Percentiles rank a stretch among this genome's conserved stretches.
Conservation (phyloP, 2,329 filamentous ascomycete species). For the Sphaerostilbella broomeana region DNA sequence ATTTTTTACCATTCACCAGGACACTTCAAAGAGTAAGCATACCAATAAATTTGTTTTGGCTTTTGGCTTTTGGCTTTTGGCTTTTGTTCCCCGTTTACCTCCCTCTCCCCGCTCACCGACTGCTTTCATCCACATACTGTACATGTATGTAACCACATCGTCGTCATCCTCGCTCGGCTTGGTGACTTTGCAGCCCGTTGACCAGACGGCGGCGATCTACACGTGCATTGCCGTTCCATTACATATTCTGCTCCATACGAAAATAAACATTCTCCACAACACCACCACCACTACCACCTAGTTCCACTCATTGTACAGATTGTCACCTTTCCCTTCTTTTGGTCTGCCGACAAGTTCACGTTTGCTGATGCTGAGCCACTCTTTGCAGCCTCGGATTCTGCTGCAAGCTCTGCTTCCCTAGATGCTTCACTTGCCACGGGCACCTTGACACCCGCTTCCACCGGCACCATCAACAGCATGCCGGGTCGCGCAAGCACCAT, state of each 20-base stretch:
- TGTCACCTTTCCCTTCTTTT: background rate
- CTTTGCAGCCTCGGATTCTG: constrained; percentile 1
- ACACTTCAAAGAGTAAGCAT: constrained; percentile 5
- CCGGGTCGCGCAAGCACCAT: constrained; percentile 26
- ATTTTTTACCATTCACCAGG: constrained; percentile 30
- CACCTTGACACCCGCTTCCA: constrained; percentile 33
- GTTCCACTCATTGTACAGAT: background rate
- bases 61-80: too few relatives aligned
- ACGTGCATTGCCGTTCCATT: too few relatives aligned
- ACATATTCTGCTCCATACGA: constrained; percentile 2
- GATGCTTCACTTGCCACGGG: constrained; percentile 24
- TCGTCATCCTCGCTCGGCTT: too few relatives aligned
- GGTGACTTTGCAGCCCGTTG: too few relatives aligned
- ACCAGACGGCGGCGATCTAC: too few relatives aligned
- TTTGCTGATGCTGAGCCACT: constrained; percentile 18
- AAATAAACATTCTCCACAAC: background rate
- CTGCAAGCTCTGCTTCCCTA: constrained; percentile 16
- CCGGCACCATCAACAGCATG: constrained; percentile 36
- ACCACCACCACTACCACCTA: background rate
- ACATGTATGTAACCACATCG: too few relatives aligned
- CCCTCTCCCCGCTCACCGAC: too few relatives aligned
- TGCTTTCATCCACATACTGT: too few relatives aligned
- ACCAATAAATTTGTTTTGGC: too few relatives aligned
- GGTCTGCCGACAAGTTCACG: too few relatives aligned
- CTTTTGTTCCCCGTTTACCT: background rate